phyloP scores from a whole-genome alignment of 208 protist genomes.

The Trypanosoma vivax region DNA sequence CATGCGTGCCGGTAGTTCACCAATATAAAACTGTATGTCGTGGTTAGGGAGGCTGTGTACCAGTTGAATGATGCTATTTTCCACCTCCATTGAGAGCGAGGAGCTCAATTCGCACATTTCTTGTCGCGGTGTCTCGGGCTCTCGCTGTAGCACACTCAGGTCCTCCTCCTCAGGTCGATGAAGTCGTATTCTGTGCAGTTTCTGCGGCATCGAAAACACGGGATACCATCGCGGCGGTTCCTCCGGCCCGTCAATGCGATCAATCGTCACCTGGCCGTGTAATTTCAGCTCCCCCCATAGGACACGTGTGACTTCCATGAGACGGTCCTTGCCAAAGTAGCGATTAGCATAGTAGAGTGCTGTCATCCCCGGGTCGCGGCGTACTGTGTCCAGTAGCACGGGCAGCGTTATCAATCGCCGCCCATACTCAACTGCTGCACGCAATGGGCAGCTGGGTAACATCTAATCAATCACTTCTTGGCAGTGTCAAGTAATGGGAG shows the following conservation, averaged over 20 bases:
- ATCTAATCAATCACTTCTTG: conserved; percentile 2
- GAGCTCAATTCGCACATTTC: conserved; percentile 2
- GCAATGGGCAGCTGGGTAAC: conserved; percentile 4
- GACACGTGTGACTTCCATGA: conserved; percentile 60
- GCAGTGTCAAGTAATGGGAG: background rate
- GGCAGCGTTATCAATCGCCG: conserved; percentile 33
- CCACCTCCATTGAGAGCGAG: conserved; percentile 22
- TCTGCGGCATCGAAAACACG: conserved; percentile 41
- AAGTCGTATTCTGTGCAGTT: conserved; percentile 35
- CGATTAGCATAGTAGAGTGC: conserved; percentile 79
- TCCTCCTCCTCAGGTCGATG: conserved; percentile 78
- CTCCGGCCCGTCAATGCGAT: conserved; percentile 52
- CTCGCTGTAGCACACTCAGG: conserved; percentile 46
- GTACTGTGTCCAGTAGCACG: conserved; percentile 59
- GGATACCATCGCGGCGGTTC: conserved; percentile 65
- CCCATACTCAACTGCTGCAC: background rate
- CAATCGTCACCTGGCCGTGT: conserved; percentile 61
- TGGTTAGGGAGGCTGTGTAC: conserved; percentile 44
- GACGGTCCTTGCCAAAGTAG: conserved; percentile 65
- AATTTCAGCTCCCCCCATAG: conserved; percentile 78
- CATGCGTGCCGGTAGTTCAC: conserved; percentile 29
- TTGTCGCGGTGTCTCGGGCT: background rate
- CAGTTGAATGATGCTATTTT: conserved; percentile 35
- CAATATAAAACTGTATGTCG: conserved; percentile 75
- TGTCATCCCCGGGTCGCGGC: conserved; percentile 78